phyloP scores from a whole-genome alignment of 2,329 filamentous ascomycete genomes.

The Fusarium coicis region DNA sequence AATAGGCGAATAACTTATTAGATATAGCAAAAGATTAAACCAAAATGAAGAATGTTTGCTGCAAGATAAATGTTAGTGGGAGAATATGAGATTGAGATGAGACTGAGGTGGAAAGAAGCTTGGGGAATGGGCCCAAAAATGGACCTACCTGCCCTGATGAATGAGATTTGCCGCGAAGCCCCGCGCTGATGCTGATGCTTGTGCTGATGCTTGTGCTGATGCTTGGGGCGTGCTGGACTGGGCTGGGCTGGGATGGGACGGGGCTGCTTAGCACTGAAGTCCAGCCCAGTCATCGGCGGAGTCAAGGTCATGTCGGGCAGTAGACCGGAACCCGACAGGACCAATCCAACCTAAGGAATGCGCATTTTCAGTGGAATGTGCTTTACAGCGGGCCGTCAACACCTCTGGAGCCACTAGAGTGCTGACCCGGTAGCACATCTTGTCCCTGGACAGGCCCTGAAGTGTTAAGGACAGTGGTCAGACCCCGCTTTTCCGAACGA shows the following conservation, averaged over 20 bases:
- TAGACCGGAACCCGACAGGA: background rate
- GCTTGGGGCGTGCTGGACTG: background rate
- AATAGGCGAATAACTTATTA: background rate
- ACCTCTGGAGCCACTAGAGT: conserved; percentile 10
- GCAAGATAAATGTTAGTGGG: conserved; percentile 15
- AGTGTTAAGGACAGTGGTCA: conserved; percentile 4
- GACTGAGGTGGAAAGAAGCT: conserved; percentile 12
- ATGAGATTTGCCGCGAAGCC: conserved; percentile 43
- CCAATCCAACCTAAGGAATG: conserved; percentile 5
- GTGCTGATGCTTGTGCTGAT: conserved; percentile 1
- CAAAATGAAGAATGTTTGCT: conserved; percentile 14
- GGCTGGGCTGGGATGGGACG: background rate
- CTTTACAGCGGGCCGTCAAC: conserved; percentile 10
- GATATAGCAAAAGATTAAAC: conserved; percentile 4
- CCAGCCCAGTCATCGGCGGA: background rate
- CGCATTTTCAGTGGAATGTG: conserved; percentile 5
- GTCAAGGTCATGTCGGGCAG: background rate
- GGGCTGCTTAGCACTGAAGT: background rate
- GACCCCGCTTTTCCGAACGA: conserved; percentile 43
- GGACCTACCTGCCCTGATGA: conserved; percentile 14
- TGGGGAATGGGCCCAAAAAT: conserved; percentile 30
- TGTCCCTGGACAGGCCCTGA: conserved; percentile 12
- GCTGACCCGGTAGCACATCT: conserved; percentile 19
- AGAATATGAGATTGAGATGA: conserved; percentile 33
- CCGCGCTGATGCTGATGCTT: conserved; percentile 22